phyloP scores from a whole-genome alignment of 73 alveolate genomes.

The Tetrahymena malaccensis region DNA sequence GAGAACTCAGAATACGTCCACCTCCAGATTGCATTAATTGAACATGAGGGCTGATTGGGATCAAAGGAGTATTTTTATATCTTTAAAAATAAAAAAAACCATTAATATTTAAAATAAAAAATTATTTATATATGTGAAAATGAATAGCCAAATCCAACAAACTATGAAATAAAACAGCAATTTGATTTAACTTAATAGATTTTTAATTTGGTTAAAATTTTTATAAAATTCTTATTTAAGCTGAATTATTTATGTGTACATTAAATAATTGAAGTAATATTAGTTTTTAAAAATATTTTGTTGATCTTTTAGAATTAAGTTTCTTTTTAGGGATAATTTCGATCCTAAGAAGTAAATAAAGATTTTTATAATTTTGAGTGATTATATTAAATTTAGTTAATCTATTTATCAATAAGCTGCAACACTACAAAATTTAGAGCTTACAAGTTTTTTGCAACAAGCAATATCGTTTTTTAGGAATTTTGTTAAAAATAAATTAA shows the following conservation, averaged over 20 bases:
- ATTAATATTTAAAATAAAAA: background rate
- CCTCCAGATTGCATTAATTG: background rate
- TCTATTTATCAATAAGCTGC: background rate
- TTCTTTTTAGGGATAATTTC: background rate
- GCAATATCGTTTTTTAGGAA: background rate
- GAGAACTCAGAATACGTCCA: background rate
- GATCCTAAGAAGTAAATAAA: background rate
- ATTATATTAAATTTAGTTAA: background rate
- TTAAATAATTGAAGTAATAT: too few relatives aligned
- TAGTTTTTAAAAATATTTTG: too few relatives aligned
- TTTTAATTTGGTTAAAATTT: too few relatives aligned
- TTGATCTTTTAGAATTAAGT: background rate
- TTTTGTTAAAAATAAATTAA: too few relatives aligned
- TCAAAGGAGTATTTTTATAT: background rate
- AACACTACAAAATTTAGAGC: background rate
- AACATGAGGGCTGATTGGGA: background rate
- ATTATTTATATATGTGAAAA: too few relatives aligned
- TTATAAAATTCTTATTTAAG: background rate
- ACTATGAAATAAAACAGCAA: too few relatives aligned
- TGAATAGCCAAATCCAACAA: background rate
- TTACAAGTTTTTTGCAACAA: background rate
- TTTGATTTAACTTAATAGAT: too few relatives aligned
- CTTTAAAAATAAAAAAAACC: background rate
- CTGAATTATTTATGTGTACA: too few relatives aligned
- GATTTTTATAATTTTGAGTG: background rate